phyloP scores from a whole-genome alignment of 1,139 yeast genomes.

The Yueomyces sp. region DNA sequence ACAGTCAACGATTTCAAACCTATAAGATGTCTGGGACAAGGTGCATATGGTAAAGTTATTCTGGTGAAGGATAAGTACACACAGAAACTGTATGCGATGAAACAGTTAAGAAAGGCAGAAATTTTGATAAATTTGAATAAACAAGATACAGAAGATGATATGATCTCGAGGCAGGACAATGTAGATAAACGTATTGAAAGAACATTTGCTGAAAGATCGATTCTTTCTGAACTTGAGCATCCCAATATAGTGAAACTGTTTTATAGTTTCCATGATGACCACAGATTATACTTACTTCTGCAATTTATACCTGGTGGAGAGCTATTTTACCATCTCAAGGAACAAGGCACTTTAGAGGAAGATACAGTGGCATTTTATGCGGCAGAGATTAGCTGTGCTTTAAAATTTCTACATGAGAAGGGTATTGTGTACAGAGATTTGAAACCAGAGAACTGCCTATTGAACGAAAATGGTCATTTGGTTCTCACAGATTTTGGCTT shows the following conservation, averaged over 20 bases:
- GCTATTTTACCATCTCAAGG: conserved; percentile 67
- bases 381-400: conserved; percentile 77
- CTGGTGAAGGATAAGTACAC: conserved; percentile 57
- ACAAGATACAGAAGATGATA: conserved; percentile 3
- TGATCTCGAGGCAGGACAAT: background rate
- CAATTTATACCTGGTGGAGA: conserved; percentile 95
- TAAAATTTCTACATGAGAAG: conserved; percentile 64
- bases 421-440: conserved; percentile 87
- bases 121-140: conserved; percentile 32
- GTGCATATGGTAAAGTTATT: conserved; percentile 84
- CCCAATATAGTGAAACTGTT: conserved; percentile 80
- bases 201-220: conserved; percentile 61
- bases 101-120: conserved; percentile 74
- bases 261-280: conserved; percentile 80
- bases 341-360: conserved; percentile 40
- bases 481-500: conserved; percentile 88
- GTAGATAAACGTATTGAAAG: conserved; percentile 33
- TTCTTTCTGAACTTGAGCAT: conserved; percentile 60
- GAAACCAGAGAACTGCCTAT: conserved; percentile 86
- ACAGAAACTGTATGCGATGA: conserved; percentile 73
- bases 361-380: conserved; percentile 69
- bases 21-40: conserved; percentile 74
- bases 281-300: conserved; percentile 64
- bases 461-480: conserved; percentile 67
- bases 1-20: conserved; percentile 57